Conservation (phyloP, 163 green algal species). For the Scenedesmus sp. region DNA sequence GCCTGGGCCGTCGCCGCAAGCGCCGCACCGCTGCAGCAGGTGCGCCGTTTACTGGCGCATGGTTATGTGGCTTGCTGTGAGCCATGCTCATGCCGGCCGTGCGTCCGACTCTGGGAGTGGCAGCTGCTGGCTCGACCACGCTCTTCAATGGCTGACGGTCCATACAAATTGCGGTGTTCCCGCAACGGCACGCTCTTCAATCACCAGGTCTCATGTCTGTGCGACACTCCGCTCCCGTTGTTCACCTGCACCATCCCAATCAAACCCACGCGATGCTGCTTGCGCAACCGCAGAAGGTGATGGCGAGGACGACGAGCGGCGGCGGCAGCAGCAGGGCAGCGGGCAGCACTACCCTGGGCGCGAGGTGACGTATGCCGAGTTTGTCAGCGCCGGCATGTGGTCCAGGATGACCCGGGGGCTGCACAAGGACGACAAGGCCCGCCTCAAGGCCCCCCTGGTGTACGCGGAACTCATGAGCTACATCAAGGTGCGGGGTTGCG, state of each 20-base stretch:
- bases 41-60: not conserved
- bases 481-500: constrained; percentile 29
- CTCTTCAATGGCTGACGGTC: too few species aligned
- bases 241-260: too few species aligned
- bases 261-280: not conserved
- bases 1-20: not conserved
- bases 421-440: not conserved
- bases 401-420: constrained; percentile 18
- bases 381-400: constrained; percentile 49
- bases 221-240: too few species aligned
- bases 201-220: too few species aligned
- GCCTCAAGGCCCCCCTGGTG: constrained; percentile 46
- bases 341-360: constrained; percentile 6
- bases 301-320: not conserved
- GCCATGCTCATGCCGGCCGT: too few species aligned
- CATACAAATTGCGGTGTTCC: too few species aligned
- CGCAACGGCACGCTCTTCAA: too few species aligned
- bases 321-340: not conserved
- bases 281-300: not conserved
- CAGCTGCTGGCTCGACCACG: too few species aligned
- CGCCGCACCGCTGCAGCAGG: not conserved
- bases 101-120: too few species aligned
- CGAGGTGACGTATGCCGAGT: constrained; percentile 24
- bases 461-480: constrained; percentile 51
- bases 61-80: too few species aligned